phyloP scores from a whole-genome alignment of 179 eudicot genomes.

The Camellia oleifera region DNA sequence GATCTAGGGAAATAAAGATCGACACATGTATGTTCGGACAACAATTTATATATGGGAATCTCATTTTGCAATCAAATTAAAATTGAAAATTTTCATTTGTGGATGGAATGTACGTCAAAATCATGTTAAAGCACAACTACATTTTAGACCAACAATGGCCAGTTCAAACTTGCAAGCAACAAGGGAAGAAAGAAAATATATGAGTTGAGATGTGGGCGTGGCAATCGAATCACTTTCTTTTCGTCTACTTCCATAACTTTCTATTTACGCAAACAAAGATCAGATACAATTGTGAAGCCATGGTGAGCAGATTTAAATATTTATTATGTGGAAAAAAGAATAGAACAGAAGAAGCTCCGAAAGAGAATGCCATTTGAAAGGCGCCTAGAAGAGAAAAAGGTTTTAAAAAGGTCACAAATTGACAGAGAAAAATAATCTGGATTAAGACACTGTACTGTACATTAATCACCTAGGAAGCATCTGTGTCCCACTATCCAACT shows the following conservation, averaged over 20 bases:
- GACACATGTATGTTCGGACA: no score
- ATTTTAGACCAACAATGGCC: no score
- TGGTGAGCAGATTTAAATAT: neutral
- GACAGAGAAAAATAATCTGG: neutral
- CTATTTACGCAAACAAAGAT: neutral
- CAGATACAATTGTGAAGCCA: neutral
- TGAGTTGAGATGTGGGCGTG: neutral
- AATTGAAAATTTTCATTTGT: no score
- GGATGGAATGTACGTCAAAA: no score
- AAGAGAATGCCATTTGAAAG: neutral
- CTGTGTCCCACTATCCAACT: slow-evolving; percentile 10
- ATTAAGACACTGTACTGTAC: neutral
- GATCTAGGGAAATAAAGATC: no score
- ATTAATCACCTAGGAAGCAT: slow-evolving; percentile 19
- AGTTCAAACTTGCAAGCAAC: no score
- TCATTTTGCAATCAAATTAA: no score
- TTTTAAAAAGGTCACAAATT: neutral
- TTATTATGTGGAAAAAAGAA: neutral
- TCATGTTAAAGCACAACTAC: no score
- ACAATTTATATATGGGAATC: no score
- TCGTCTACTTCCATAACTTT: neutral
- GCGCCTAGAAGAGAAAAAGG: neutral
- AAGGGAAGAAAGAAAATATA: neutral
- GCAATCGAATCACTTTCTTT: neutral
- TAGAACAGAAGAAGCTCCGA: neutral